Percentiles rank a stretch among this genome's conserved stretches.
Conservation (phyloP, 2,329 filamentous ascomycete species). For the Fusarium sp. region DNA sequence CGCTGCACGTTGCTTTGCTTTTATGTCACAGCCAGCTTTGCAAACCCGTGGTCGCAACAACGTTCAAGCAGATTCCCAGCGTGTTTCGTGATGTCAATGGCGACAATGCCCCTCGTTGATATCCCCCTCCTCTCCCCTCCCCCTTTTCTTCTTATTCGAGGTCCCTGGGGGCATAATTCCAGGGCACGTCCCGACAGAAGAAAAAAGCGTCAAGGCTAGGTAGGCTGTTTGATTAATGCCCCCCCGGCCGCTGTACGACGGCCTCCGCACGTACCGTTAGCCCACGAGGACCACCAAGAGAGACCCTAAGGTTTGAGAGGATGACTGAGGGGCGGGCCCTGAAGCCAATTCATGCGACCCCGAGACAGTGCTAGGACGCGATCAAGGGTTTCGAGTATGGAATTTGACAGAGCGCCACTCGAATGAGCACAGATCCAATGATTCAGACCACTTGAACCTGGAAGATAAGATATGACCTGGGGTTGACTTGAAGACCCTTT, state of each 20-base stretch:
- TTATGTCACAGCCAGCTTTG: constrained; percentile 13
- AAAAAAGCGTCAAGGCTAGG: constrained; percentile 40
- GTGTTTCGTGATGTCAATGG: constrained; percentile 37
- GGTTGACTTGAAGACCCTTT: constrained; percentile 2
- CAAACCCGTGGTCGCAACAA: constrained; percentile 11
- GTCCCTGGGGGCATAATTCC: constrained; percentile 36
- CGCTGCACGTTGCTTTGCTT: constrained; percentile 2
- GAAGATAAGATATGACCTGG: constrained; percentile 3
- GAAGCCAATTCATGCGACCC: constrained; percentile 46
- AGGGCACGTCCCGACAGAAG: constrained; percentile 43
- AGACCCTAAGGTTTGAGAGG: constrained; percentile 29
- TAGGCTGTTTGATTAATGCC: constrained; percentile 44
- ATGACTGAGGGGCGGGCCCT: constrained; percentile 39
- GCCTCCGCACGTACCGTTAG: constrained; percentile 41
- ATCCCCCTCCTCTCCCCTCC: constrained; percentile 26
- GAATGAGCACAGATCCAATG: constrained; percentile 23
- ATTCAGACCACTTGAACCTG: constrained; percentile 3
- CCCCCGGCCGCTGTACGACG: constrained; percentile 45
- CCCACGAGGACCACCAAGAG: constrained; percentile 32
- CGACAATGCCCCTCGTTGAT: constrained; percentile 23
- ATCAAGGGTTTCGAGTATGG: constrained; percentile 23
- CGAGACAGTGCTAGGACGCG: constrained; percentile 31
- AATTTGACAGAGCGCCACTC: constrained; percentile 32
- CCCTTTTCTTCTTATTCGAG: constrained; percentile 30
- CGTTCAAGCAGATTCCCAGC: constrained; percentile 9